Evolutionary conservation across 306 rosid species (phyloP).

Genomic region (Cajanus cajan): DNA sequence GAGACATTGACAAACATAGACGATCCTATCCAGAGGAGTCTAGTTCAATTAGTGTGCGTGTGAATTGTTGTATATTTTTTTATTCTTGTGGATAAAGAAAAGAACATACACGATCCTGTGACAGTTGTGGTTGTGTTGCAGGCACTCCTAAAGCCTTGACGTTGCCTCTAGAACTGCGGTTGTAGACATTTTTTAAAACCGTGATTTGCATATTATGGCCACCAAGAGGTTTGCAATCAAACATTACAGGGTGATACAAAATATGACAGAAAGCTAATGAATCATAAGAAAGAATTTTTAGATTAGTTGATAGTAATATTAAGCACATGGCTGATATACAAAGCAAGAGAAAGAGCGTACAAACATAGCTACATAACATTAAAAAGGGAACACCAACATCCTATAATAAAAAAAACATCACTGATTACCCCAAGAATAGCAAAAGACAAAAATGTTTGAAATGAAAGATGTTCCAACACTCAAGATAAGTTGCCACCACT

Average conservation of each 20-base stretch:
- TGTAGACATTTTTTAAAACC: too few relatives aligned
- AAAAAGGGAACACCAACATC: conserved; percentile 5
- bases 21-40: too few relatives aligned
- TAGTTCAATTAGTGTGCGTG: too few relatives aligned
- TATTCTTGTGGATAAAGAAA: too few relatives aligned
- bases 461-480: conserved; percentile 24
- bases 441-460: not conserved
- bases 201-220: not conserved
- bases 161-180: too few relatives aligned
- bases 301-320: not conserved
- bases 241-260: not conserved
- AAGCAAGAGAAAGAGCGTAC: conserved; percentile 17
- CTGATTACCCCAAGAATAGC: not conserved
- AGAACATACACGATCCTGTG: too few relatives aligned
- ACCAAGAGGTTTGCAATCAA: not conserved
- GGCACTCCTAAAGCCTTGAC: too few relatives aligned
- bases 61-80: too few relatives aligned
- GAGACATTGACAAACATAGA: too few relatives aligned
- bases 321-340: conserved; percentile 16
- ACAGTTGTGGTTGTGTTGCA: too few relatives aligned
- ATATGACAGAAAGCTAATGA: conserved; percentile 8
- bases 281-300: conserved; percentile 28
- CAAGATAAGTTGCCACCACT: conserved; percentile 85
- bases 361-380: conserved; percentile 18
- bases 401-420: conserved; percentile 25